Base-by-base conservation (phyloP, 352 stramenopile genomes). In the Pythium aristosporum region DNA sequence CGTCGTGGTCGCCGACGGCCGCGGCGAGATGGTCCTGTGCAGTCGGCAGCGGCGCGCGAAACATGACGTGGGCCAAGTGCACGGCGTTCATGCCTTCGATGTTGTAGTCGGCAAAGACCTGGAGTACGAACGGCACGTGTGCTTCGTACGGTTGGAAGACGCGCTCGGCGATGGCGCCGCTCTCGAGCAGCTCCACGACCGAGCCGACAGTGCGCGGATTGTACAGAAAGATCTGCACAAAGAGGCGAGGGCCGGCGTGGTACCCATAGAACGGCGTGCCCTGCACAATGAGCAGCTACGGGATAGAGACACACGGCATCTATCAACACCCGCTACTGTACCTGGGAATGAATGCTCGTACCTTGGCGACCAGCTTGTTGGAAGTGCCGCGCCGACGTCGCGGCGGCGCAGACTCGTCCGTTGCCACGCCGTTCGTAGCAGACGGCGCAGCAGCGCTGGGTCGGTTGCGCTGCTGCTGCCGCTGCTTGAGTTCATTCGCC, bases 11-110 rank as follows among this genome's bases (percentile, higher is more conserved):
- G 51, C 18, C 1, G 5, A 15, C 20, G 4, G 46, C 36, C 63
- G 55, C 13, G 20, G 57, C 49, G 11, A 94, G 61, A 63, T 94
- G 82, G 5, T 72, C 47, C 51, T 94, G 85, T 8, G 68, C 61
- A 2, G 68, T 56, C 51, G 85, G 85, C 42, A 94, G 60, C 30
- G 85, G 85, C 52, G 83, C 83, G 48, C 85, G 75, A 61, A 90
- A 94, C 81, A 86, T 92, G 39, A 84, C 73, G 41, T 92, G 81
- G 23, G 73, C 72, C 16, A 96, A 67, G 54, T 85, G 77, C 21
- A 96, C 64, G 11, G 77, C 75, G 65, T 92, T 96, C 87, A 96
- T 96, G n/a, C 91, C 91, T 79, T 96, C 89, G 34, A 97, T 95
- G 41, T 94, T 92, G 73, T 97, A 96, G 67, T 97, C 91, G 2